Evolutionary conservation across 352 stramenopile genomes (phyloP).

Genomic region (Phytophthora citricola): DNA sequence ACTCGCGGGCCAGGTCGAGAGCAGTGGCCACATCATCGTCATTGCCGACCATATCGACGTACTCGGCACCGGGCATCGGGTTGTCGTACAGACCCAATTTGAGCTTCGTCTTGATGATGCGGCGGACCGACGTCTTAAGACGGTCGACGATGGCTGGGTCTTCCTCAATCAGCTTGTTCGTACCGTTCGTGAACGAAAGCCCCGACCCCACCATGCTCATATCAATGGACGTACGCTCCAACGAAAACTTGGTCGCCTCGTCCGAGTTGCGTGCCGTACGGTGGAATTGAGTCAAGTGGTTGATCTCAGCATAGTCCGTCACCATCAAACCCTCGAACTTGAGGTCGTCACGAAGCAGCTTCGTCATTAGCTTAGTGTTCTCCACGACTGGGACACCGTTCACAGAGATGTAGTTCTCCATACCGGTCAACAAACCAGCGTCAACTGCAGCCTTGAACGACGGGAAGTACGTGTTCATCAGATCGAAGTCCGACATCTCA

Average conservation of each 20-base stretch:
- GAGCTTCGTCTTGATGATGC: constrained; percentile 72
- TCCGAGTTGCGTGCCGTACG: constrained; percentile 38
- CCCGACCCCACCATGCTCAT: constrained; percentile 86
- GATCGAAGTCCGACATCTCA: constrained; percentile 56
- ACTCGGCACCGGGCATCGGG: constrained; percentile 52
- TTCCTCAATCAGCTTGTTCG: constrained; percentile 40
- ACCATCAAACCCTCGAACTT: constrained; percentile 85
- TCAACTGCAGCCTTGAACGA: constrained; percentile 76
- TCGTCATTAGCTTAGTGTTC: constrained; percentile 68
- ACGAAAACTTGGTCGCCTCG: constrained; percentile 64
- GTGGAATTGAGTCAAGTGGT: constrained; percentile 69
- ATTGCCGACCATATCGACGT: constrained; percentile 51
- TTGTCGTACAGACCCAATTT: constrained; percentile 68
- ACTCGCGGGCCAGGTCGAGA: constrained; percentile 63
- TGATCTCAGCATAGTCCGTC: constrained; percentile 92
- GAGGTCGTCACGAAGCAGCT: constrained; percentile 79
- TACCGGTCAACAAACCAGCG: constrained; percentile 77
- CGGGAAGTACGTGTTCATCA: constrained; percentile 83
- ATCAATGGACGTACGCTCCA: constrained; percentile 79
- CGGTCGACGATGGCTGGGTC: constrained; percentile 38
- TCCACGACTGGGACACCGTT: constrained; percentile 88
- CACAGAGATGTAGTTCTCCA: constrained; percentile 93
- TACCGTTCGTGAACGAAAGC: constrained; percentile 49
- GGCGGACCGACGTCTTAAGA: constrained; percentile 54
- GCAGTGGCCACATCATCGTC: constrained; percentile 48